Evolutionary conservation across 2,329 filamentous ascomycete genomes (phyloP), one percentile per base, ranked within the genome.

Genomic region (Dactylella cylindrospora): DNA sequence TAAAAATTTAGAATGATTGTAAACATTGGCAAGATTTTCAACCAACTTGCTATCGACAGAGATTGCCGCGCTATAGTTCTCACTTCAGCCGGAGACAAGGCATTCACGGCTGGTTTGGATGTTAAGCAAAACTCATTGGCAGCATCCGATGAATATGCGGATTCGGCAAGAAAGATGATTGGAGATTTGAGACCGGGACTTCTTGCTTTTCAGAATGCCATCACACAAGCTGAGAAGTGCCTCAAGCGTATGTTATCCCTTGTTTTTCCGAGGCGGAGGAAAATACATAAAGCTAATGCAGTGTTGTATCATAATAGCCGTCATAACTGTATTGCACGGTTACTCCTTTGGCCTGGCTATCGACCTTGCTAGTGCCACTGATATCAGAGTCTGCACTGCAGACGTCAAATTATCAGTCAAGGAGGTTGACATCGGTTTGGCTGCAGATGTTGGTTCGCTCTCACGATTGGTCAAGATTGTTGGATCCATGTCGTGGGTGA

Each of bases 91-190:
- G 91, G 91, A 32, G 83, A 88, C 36, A 81, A 83, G 67, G 90
- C 88, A 23, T 97, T 96, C 76, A 90, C 87, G 1, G 79, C 88
- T 0, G 91, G 91, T 0, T 76, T 97, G 15, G 91, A 97, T 72
- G 85, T 96, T 10, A 60, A 57, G 45, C 78, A 85, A 70, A 84
- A 84, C 5, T 73, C 76, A 1, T 69, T 80, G 15, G 69, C 80
- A 23, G 68, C 70, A 13, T 71, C 71, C 22, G 66, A 67, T 2
- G 68, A 54, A 5, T 66, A 68, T 12, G 66, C 66, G 8, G 89
- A 94, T 70, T 71, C 77, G 0, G 85, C 85, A 2, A 80, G 88
- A 65, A 81, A 76, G 66, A 84, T 86, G 0, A 62, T 62, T 26
- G 77, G 78, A 28, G 69, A 70, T 3, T 69, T 90, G 43, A 80